A percentile compares a stretch with the other conserved stretches of the same genome.
Evolutionary conservation across 306 rosid genomes (phyloP).

Genomic region (Prunus mira): DNA sequence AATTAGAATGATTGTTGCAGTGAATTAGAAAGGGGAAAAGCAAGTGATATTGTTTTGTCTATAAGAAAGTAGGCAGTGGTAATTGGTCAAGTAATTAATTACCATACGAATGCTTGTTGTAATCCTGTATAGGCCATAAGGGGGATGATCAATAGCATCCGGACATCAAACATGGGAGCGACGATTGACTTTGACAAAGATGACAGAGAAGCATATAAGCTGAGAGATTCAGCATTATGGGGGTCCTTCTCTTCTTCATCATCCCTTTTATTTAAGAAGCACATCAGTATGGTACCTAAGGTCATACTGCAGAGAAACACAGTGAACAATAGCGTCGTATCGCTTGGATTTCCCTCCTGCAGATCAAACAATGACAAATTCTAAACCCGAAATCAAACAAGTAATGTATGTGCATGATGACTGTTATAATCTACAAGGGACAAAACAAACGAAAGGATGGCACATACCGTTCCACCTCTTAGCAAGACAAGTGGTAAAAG

Average conservation of each 20-base stretch:
- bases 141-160: slow-evolving; percentile 81
- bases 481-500: slow-evolving; percentile 68
- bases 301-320: slow-evolving; percentile 76
- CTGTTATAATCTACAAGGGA: too few species aligned
- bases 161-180: slow-evolving; percentile 49
- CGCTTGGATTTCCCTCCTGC: slow-evolving; percentile 66
- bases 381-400: neutral
- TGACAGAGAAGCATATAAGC: slow-evolving; percentile 38
- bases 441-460: neutral
- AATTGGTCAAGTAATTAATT: slow-evolving; percentile 30
- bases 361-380: neutral
- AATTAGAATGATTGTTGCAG: slow-evolving; percentile 14
- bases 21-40: slow-evolving; percentile 10
- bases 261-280: slow-evolving; percentile 58
- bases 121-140: slow-evolving; percentile 91
- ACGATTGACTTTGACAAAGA: slow-evolving; percentile 51
- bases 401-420: neutral
- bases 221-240: slow-evolving; percentile 30
- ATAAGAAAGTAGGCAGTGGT: slow-evolving; percentile 20
- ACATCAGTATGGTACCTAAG: slow-evolving; percentile 70
- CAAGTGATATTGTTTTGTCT: slow-evolving; percentile 10
- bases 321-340: slow-evolving; percentile 57
- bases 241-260: slow-evolving; percentile 34
- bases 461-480: slow-evolving; percentile 55
- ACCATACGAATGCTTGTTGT: slow-evolving; percentile 95